Evolutionary conservation across 2,329 filamentous ascomycete species (phyloP).

Genomic region (Conoideocrella luteorostrata): DNA sequence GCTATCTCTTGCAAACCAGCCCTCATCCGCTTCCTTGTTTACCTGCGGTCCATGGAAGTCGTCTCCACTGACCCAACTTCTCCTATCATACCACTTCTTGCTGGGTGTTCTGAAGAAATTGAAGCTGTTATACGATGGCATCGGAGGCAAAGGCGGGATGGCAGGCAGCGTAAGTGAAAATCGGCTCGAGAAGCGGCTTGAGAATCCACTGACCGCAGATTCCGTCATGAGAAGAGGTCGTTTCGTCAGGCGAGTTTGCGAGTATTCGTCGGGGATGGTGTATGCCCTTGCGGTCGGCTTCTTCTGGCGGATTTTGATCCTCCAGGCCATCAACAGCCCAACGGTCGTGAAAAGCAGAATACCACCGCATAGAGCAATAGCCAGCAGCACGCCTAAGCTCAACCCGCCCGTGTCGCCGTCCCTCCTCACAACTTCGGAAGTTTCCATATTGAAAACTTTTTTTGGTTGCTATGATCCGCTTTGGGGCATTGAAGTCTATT

Average conservation of each 20-base stretch:
- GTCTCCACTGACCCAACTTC: constrained; percentile 34
- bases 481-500: neutral
- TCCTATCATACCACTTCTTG: neutral
- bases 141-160: constrained; percentile 22
- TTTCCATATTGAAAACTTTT: constrained; percentile 3
- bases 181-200: constrained; percentile 21
- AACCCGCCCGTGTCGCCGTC: constrained; percentile 14
- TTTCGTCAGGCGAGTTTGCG: constrained; percentile 24
- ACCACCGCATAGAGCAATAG: constrained; percentile 42
- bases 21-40: constrained; percentile 16
- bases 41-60: constrained; percentile 41
- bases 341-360: constrained; percentile 36
- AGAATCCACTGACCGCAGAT: constrained; percentile 9
- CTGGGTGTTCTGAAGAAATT: constrained; percentile 18
- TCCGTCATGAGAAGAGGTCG: constrained; percentile 19
- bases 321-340: constrained; percentile 36
- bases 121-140: constrained; percentile 26
- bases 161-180: constrained; percentile 23
- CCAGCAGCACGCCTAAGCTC: constrained; percentile 33
- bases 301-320: constrained; percentile 18
- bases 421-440: constrained; percentile 2
- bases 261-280: constrained; percentile 19
- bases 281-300: constrained; percentile 21
- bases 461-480: neutral
- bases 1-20: constrained; percentile 25